A percentile compares a stretch with the other conserved stretches of the same genome.
These are phyloP conservation scores for Seiridium cupressi DNA, from an alignment of 2,329 filamentous ascomycete genomes.

Conservation along the genomic window DNA sequence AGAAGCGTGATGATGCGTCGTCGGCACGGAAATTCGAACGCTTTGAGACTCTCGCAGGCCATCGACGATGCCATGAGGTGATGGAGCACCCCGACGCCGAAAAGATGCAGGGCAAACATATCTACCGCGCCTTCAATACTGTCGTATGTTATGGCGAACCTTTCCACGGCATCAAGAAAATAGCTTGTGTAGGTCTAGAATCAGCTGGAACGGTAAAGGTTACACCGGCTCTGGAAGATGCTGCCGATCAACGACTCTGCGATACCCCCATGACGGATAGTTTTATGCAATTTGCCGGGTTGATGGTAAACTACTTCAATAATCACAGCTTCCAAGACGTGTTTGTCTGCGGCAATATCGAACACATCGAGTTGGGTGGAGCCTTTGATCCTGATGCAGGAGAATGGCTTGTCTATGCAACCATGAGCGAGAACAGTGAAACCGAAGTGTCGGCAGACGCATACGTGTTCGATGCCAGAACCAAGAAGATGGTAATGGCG, in stretches of 20 bases:
- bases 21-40: conserved; percentile 22
- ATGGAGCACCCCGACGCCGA: conserved; percentile 21
- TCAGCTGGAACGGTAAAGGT: conserved; percentile 18
- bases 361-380: conserved; percentile 20
- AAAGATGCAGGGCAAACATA: conserved; percentile 28
- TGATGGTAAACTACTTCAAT: conserved; percentile 16
- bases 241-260: conserved; percentile 12
- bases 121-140: conserved; percentile 28
- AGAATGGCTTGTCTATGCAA: conserved; percentile 15
- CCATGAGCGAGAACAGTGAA: conserved; percentile 13
- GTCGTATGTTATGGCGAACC: conserved; percentile 25
- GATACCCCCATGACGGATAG: conserved; percentile 17
- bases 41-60: conserved; percentile 27
- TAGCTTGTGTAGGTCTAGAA: conserved; percentile 18
- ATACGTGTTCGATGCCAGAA: conserved; percentile 16
- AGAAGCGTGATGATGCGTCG: conserved; percentile 16
- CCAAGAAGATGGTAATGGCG: conserved; percentile 17
- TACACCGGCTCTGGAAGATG: conserved; percentile 2
- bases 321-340: conserved; percentile 18
- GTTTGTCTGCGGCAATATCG: conserved; percentile 16
- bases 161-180: conserved; percentile 22
- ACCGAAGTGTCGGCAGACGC: conserved; percentile 9
- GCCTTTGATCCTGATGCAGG: conserved; percentile 15
- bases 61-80: conserved; percentile 20
- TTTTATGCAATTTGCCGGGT: conserved; percentile 19